A percentile compares a stretch with the other conserved stretches of the same genome.
Evolutionary conservation across 805 yeast genomes (phyloP).

Genomic region (Jamesozyma spencerorum): DNA sequence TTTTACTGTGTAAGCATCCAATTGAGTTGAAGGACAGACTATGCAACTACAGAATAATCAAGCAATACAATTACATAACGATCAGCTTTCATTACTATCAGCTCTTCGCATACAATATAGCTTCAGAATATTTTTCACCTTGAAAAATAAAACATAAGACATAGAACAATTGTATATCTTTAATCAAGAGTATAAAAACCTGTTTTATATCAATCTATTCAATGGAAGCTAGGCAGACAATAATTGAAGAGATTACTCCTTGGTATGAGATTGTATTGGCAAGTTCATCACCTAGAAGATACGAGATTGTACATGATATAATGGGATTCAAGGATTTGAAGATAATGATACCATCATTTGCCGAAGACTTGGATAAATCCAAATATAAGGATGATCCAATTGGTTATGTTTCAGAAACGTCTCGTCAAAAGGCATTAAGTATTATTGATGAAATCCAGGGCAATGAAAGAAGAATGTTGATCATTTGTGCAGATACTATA

Average conservation of each 20-base stretch:
- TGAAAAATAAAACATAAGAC: too few relatives aligned
- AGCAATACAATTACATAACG: too few relatives aligned
- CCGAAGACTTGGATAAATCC: constrained; percentile 61
- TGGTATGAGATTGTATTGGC: constrained; percentile 50
- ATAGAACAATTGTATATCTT: too few relatives aligned
- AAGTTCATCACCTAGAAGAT: constrained; percentile 75
- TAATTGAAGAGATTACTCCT: neutral
- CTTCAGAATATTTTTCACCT: too few relatives aligned
- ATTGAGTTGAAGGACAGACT: too few relatives aligned
- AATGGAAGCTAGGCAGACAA: neutral
- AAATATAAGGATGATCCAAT: constrained; percentile 13
- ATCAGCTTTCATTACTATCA: too few relatives aligned
- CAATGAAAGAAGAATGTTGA: constrained; percentile 12
- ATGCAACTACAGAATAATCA: too few relatives aligned
- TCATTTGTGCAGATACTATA: constrained; percentile 73
- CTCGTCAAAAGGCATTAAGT: constrained; percentile 55
- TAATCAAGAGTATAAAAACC: too few relatives aligned
- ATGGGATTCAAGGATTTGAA: constrained; percentile 41
- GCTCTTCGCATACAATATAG: too few relatives aligned
- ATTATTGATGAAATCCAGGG: constrained; percentile 39
- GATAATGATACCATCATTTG: constrained; percentile 58
- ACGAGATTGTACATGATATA: constrained; percentile 51
- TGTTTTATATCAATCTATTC: too few relatives aligned
- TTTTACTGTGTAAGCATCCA: too few relatives aligned
- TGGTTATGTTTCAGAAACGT: constrained; percentile 61